These are phyloP conservation scores for Laguncularia racemosa DNA, from an alignment of 345 rosid species.

Conservation along the genomic window DNA sequence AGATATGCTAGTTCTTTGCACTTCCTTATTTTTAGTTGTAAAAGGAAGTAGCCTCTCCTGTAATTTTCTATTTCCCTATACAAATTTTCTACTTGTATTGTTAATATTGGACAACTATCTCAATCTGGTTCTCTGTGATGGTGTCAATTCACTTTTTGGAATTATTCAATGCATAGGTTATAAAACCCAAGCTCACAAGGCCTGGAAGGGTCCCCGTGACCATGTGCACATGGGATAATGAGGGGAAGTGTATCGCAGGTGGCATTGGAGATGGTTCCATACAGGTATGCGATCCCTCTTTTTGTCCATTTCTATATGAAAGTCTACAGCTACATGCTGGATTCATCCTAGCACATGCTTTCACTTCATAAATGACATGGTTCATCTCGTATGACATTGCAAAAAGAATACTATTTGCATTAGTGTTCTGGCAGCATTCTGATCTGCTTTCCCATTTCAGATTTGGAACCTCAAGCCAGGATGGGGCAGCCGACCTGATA, in stretches of 20 bases:
- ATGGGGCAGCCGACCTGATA: conserved; percentile 98
- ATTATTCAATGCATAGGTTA: conserved; percentile 46
- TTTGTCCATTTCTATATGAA: neutral
- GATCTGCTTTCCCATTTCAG: conserved; percentile 22
- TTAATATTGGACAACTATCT: no score
- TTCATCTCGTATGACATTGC: no score
- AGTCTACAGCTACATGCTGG: neutral
- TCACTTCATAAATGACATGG: no score
- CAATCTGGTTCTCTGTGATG: no score
- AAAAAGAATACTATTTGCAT: no score
- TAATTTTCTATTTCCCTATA: no score
- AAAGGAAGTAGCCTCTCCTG: no score
- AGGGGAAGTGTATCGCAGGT: conserved; percentile 89
- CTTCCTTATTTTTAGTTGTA: no score
- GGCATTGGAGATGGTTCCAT: conserved; percentile 92
- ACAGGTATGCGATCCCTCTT: conserved; percentile 48
- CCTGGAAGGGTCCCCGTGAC: conserved; percentile 97
- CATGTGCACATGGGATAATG: conserved; percentile 89
- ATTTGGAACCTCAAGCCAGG: conserved; percentile 94
- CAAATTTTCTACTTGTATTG: no score
- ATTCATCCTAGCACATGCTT: no score
- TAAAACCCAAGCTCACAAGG: conserved; percentile 95
- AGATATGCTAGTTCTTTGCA: no score
- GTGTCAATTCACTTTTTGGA: neutral
- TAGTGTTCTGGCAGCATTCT: no score